Base-by-base conservation (phyloP, 768 basidiomycete genomes). In the Amanita exitialis region DNA sequence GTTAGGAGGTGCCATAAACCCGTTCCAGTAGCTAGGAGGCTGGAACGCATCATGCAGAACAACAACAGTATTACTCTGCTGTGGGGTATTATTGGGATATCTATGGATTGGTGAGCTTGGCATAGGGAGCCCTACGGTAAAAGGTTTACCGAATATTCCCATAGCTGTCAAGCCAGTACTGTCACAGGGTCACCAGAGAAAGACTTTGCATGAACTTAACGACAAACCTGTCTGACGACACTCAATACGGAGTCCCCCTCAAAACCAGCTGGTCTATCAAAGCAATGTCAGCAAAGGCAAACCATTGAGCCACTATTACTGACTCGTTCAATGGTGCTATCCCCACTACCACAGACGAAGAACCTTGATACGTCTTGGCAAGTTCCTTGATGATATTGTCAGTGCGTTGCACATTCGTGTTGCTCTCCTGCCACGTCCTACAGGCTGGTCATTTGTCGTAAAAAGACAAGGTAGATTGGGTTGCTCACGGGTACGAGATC, bases 271-370 rank as follows among this genome's bases (percentile, higher is more conserved):
- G 87, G 87, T 61, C 86, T 89, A 55, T 42, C 4, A 20, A 18
- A 32, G 36, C 28, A 47, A 36, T 35, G 35, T 41, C 20, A 42
- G 35, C 27, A 30, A 47, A 20, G 27, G n/a, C 8, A 4, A 9
- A n/a, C 13, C 12, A 41, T 25, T n/a, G 3, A 28, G 25, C 27
- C 18, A 38, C 25, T 42, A 4, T 5, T 16, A 58, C 71, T 54
- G 51, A 89, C 86, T 91, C 90, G 57, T 91, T 92, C 58, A 92
- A 59, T 1, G 87, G 80, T 18, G 83, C 84, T 49, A 92, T 90
- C 42, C 73, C 67, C 1, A 85, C 65, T 0, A 88, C 86, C 10
- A 79, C 76, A 15, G 72, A 58, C 1, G 72, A 60, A 53, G 77
- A 71, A 57, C 69, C 65, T 21, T 73, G 73, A 60, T 79, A 88